Evolutionary conservation across 1,284 basidiomycete species (phyloP).

Genomic region (Ceratobasidium theobromae): DNA sequence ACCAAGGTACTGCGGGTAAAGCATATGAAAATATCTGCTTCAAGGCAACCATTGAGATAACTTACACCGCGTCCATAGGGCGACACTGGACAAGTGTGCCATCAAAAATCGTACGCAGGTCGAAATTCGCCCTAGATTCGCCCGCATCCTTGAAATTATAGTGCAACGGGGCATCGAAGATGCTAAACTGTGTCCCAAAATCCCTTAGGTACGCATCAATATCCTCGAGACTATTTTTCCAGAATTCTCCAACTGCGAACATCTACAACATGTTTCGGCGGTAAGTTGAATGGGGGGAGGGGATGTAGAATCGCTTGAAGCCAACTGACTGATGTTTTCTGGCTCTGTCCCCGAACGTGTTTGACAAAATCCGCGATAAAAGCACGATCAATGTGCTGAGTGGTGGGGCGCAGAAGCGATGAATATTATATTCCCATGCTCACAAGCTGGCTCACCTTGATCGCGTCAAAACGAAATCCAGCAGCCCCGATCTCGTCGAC

Average conservation of each 20-base stretch:
- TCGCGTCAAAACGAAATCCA: slow-evolving; percentile 55
- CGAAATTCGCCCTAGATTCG: slow-evolving; percentile 50
- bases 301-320: not conserved
- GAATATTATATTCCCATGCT: too few relatives aligned
- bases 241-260: slow-evolving; percentile 56
- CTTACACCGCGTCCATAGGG: slow-evolving; percentile 58
- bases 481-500: slow-evolving; percentile 53
- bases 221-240: slow-evolving; percentile 49
- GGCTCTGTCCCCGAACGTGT: slow-evolving; percentile 49
- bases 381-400: slow-evolving; percentile 47
- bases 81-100: slow-evolving; percentile 53
- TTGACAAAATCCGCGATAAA: slow-evolving; percentile 57
- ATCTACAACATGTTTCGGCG: slow-evolving; percentile 38
- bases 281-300: not conserved
- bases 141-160: slow-evolving; percentile 58
- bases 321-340: slow-evolving; percentile 40
- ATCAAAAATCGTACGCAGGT: slow-evolving; percentile 57
- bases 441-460: too few relatives aligned
- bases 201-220: slow-evolving; percentile 48
- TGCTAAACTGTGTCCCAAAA: slow-evolving; percentile 49
- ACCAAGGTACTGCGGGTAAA: slow-evolving; percentile 47
- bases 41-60: not conserved
- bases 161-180: slow-evolving; percentile 58
- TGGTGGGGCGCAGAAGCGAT: too few relatives aligned
- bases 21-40: not conserved